Percentiles rank a stretch among this genome's conserved stretches.
Evolutionary conservation across 2,329 filamentous ascomycete species (phyloP).

Genomic region (Daldinia eschscholtzii): DNA sequence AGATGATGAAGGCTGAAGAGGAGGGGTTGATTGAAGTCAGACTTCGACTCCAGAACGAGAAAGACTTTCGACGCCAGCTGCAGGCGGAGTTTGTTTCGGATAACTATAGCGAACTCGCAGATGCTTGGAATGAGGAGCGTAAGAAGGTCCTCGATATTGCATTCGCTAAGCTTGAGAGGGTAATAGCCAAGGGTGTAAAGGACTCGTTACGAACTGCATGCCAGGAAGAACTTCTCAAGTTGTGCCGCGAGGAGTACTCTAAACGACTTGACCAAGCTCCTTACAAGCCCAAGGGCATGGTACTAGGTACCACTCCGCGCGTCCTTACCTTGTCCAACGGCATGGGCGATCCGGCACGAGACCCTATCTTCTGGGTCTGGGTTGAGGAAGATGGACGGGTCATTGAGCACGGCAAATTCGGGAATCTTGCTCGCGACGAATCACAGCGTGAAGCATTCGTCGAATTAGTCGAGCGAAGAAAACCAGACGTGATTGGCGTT

Average conservation of each 20-base stretch:
- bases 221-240: conserved; percentile 89
- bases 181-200: conserved; percentile 93
- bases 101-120: conserved; percentile 93
- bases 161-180: conserved; percentile 81
- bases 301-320: conserved; percentile 86
- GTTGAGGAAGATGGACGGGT: conserved; percentile 93
- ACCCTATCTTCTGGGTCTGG: conserved; percentile 91
- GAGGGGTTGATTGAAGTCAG: conserved; percentile 91
- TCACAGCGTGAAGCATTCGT: conserved; percentile 77
- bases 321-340: conserved; percentile 91
- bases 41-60: conserved; percentile 80
- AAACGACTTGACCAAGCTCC: conserved; percentile 94
- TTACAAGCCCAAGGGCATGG: conserved; percentile 93
- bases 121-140: conserved; percentile 93
- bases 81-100: conserved; percentile 91
- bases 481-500: conserved; percentile 90
- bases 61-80: conserved; percentile 80
- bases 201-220: conserved; percentile 94
- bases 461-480: conserved; percentile 81
- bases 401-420: conserved; percentile 88
- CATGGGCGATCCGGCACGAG: conserved; percentile 77
- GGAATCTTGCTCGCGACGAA: conserved; percentile 80
- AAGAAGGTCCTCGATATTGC: conserved; percentile 86
- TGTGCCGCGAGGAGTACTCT: conserved; percentile 89
- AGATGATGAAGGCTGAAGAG: conserved; percentile 97